Conservation (phyloP, 2,329 filamentous ascomycete species). For the Colletotrichum chrysophilum region DNA sequence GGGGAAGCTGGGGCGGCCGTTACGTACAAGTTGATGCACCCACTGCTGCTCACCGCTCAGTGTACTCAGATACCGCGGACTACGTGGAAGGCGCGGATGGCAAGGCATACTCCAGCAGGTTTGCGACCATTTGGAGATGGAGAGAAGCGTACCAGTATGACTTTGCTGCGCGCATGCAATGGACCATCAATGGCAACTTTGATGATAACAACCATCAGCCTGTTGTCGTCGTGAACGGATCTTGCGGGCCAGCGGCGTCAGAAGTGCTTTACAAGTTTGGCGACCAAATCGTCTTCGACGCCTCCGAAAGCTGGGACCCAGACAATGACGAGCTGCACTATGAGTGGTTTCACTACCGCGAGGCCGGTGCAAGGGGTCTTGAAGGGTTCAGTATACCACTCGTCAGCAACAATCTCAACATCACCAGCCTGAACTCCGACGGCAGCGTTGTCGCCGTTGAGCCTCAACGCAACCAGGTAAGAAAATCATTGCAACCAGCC, state of each 20-base stretch:
- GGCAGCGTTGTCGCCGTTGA: not conserved
- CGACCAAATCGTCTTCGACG: constrained; percentile 45
- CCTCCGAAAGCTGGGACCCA: constrained; percentile 49
- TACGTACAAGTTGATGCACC: constrained; percentile 32
- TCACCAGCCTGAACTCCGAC: constrained; percentile 25
- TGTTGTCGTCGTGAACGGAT: constrained; percentile 46
- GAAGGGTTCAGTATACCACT: not conserved
- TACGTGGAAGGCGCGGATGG: constrained; percentile 31
- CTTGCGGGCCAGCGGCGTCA: constrained; percentile 38
- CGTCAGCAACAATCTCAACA: constrained; percentile 28
- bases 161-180: constrained; percentile 45
- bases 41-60: not conserved
- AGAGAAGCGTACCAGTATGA: constrained; percentile 43
- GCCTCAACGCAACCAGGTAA: not conserved
- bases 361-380: constrained; percentile 21
- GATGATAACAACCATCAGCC: constrained; percentile 49
- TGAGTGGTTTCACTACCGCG: constrained; percentile 54
- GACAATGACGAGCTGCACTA: constrained; percentile 47
- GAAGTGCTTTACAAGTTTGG: constrained; percentile 38
- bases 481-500: not conserved
- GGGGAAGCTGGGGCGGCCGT: constrained; percentile 54
- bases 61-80: constrained; percentile 32
- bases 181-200: constrained; percentile 32
- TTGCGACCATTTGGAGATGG: constrained; percentile 47
- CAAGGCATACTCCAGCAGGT: constrained; percentile 27